A percentile compares a stretch with the other conserved stretches of the same genome.
Conservation (phyloP, 176 grass and related monocot genomes). For the Oryza glaberrima region DNA sequence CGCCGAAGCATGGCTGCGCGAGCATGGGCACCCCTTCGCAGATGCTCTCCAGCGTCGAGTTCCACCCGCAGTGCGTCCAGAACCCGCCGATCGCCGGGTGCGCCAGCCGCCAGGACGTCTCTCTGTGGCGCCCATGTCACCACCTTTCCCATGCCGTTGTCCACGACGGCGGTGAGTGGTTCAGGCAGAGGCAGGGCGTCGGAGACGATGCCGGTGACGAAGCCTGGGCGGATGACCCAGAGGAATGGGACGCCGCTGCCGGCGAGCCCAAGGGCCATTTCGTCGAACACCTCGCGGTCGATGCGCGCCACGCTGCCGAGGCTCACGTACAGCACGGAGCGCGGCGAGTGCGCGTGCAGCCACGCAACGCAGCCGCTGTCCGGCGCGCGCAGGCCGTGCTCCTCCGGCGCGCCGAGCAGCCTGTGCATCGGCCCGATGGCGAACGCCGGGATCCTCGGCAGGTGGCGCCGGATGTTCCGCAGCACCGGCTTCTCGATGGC, state of each 20-base stretch:
- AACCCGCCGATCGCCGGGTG: slow-evolving; percentile 31
- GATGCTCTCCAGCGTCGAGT: slow-evolving; percentile 25
- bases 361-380: slow-evolving; percentile 46
- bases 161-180: background rate
- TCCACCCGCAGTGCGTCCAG: slow-evolving; percentile 54
- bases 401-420: background rate
- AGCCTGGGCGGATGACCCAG: slow-evolving; percentile 42
- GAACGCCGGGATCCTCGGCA: background rate
- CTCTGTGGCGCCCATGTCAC: slow-evolving; percentile 49
- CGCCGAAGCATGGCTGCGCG: slow-evolving; percentile 26
- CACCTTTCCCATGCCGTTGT: background rate
- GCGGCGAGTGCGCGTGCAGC: slow-evolving; percentile 29
- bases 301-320: slow-evolving; percentile 23
- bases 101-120: slow-evolving; percentile 35
- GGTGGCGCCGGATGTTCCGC: background rate
- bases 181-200: background rate
- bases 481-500: slow-evolving; percentile 39
- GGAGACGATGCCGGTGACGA: background rate
- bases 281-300: slow-evolving; percentile 10
- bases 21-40: slow-evolving; percentile 49
- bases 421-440: slow-evolving; percentile 17
- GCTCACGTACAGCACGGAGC: slow-evolving; percentile 54
- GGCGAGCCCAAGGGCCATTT: slow-evolving; percentile 40
- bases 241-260: slow-evolving; percentile 42
- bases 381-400: background rate